Evolutionary conservation across 225 moss, liverwort and hornwort genomes (phyloP).

Genomic region (Bryoerythrophyllum caledonicum): DNA sequence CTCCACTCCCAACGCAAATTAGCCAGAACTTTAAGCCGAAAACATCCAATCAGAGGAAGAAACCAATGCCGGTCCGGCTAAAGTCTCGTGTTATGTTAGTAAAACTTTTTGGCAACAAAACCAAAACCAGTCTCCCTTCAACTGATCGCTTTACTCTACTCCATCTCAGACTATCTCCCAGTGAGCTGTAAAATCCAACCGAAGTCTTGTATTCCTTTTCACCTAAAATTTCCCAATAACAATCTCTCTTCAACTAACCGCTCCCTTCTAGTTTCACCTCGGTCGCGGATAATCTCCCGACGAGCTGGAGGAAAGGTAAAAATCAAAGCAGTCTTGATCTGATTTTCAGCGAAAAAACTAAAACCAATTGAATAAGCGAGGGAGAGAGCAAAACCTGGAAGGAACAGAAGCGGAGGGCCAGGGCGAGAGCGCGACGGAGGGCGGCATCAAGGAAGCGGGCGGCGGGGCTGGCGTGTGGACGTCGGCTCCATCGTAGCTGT

Average conservation of each 20-base stretch:
- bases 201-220: too few relatives aligned
- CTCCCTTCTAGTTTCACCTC: neutral
- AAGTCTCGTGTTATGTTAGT: neutral
- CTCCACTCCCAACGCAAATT: neutral
- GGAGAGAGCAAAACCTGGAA: slow-evolving; percentile 25
- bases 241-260: neutral
- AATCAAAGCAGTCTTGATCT: neutral
- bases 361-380: neutral
- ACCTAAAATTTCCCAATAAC: too few relatives aligned
- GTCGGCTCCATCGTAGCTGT: slow-evolving; percentile 30
- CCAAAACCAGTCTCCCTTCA: too few relatives aligned
- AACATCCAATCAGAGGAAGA: neutral
- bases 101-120: neutral
- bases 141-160: too few relatives aligned
- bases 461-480: slow-evolving; percentile 41
- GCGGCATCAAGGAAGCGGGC: slow-evolving; percentile 42
- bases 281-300: neutral
- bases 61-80: neutral
- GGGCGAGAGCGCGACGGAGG: slow-evolving; percentile 50
- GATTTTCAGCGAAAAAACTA: neutral
- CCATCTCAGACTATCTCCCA: neutral
- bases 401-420: slow-evolving; percentile 61
- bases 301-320: neutral
- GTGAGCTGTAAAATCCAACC: neutral
- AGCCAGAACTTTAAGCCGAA: neutral